Percentiles rank a stretch among this genome's conserved stretches.
Conservation (phyloP, 805 yeast genomes). For the Groenewaldozyma tartarivorans region DNA sequence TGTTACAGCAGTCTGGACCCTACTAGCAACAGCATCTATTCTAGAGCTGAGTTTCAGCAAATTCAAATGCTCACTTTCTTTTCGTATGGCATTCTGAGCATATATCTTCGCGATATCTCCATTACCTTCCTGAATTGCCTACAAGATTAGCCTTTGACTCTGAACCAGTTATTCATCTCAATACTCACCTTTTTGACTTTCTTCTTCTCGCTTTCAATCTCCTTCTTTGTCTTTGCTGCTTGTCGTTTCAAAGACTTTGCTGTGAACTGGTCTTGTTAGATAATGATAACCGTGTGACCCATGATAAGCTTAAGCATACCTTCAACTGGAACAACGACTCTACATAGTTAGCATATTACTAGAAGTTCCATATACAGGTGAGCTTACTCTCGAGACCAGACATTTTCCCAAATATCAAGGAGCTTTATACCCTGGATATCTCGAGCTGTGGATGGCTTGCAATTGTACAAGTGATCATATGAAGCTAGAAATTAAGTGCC, state of each 20-base stretch:
- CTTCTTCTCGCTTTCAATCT: slow-evolving; percentile 76
- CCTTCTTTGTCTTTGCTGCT: slow-evolving; percentile 83
- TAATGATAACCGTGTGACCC: not conserved
- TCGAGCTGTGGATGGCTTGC: no score
- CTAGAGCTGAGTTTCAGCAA: slow-evolving; percentile 74
- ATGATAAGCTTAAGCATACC: slow-evolving; percentile 22
- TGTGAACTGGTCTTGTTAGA: slow-evolving; percentile 48
- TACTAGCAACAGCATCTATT: slow-evolving; percentile 89
- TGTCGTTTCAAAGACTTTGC: slow-evolving; percentile 88
- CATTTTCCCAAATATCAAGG: no score
- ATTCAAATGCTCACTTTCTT: slow-evolving; percentile 76
- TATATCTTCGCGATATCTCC: slow-evolving; percentile 88
- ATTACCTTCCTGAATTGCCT: slow-evolving; percentile 72
- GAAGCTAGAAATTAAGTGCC: no score
- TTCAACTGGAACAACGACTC: slow-evolving; percentile 59
- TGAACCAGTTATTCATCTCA: not conserved
- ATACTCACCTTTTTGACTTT: slow-evolving; percentile 60
- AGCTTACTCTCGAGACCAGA: slow-evolving; percentile 36
- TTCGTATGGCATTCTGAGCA: slow-evolving; percentile 93
- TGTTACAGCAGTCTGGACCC: slow-evolving; percentile 96
- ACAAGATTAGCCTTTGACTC: not conserved
- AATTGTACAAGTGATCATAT: no score
- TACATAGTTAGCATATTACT: slow-evolving; percentile 15
- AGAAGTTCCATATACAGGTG: slow-evolving; percentile 2
- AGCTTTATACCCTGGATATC: no score